Percentiles rank a stretch among this genome's conserved stretches.
Conservation (phyloP, 768 basidiomycete genomes). For the Trametes punicea region DNA sequence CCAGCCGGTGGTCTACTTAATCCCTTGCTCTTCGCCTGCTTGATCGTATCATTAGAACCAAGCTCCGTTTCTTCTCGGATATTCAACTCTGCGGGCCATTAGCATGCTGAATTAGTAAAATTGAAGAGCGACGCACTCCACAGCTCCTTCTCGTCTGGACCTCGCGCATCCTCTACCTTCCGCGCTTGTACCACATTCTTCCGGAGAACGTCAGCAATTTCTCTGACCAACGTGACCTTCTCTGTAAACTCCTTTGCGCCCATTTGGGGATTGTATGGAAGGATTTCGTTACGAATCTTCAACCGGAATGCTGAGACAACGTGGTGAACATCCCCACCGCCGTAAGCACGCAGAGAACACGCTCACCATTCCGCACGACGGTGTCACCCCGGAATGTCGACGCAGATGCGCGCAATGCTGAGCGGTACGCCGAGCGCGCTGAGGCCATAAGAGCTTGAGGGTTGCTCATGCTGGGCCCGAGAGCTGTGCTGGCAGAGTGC, state of each 20-base stretch:
- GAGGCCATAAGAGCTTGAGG: slow-evolving; percentile 47
- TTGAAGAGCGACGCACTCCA: slow-evolving; percentile 48
- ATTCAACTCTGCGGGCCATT: slow-evolving; percentile 52
- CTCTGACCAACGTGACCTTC: slow-evolving; percentile 56
- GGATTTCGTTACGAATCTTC: slow-evolving; percentile 63
- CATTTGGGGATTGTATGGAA: slow-evolving; percentile 38
- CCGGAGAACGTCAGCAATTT: slow-evolving; percentile 71
- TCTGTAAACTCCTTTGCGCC: slow-evolving; percentile 50
- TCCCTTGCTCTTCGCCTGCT: slow-evolving; percentile 43
- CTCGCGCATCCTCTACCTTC: slow-evolving; percentile 38
- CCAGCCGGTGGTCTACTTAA: not conserved
- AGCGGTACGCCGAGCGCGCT: slow-evolving; percentile 73
- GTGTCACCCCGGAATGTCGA: slow-evolving; percentile 61
- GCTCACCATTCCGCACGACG: slow-evolving; percentile 24
- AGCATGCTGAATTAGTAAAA: not conserved
- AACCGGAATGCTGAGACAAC: slow-evolving; percentile 57
- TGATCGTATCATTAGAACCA: slow-evolving; percentile 80
- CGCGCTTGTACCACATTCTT: slow-evolving; percentile 85
- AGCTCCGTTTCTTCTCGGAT: slow-evolving; percentile 82
- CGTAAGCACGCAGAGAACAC: slow-evolving; percentile 15
- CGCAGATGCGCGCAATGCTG: slow-evolving; percentile 62
- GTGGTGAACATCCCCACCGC: slow-evolving; percentile 12
- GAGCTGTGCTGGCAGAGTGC: not conserved
- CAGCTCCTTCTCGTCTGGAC: slow-evolving; percentile 38
- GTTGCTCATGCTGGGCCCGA: slow-evolving; percentile 23